phyloP scores from a whole-genome alignment of 371 early-diverging fungal species.

The Conidiobolus incongruus region DNA sequence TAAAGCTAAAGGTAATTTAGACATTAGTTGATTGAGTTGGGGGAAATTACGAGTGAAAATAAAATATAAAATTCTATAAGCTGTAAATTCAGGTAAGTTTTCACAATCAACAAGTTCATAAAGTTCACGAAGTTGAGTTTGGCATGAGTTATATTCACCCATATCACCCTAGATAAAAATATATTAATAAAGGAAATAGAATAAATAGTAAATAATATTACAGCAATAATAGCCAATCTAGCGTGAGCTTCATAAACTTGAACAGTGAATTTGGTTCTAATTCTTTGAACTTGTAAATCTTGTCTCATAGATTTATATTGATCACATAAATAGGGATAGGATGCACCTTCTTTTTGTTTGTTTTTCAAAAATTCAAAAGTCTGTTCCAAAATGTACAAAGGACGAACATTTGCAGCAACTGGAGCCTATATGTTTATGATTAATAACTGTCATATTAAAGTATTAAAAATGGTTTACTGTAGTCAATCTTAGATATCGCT shows the following conservation, averaged over 20 bases:
- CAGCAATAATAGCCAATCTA: constrained; percentile 35
- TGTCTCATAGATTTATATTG: constrained; percentile 90
- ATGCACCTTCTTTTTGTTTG: constrained; percentile 53
- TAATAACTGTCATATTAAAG: not conserved
- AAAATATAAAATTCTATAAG: constrained; percentile 77
- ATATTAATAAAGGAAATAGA: not conserved
- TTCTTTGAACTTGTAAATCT: constrained; percentile 80
- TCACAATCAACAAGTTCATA: constrained; percentile 44
- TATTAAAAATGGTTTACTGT: constrained; percentile 18
- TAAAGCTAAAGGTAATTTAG: constrained; percentile 33
- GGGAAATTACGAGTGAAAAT: constrained; percentile 42
- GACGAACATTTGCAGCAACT: constrained; percentile 74
- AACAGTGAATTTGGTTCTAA: constrained; percentile 78
- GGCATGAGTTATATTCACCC: constrained; percentile 93
- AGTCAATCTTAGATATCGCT: constrained; percentile 74
- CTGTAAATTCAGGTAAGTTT: constrained; percentile 61
- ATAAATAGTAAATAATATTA: not conserved
- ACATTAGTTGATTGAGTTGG: not conserved
- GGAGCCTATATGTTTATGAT: constrained; percentile 31
- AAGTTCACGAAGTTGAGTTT: constrained; percentile 70
- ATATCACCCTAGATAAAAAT: constrained; percentile 42
- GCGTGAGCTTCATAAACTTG: constrained; percentile 85
- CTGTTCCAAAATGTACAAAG: constrained; percentile 42
- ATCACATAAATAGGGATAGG: constrained; percentile 84
- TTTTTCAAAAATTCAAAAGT: constrained; percentile 44